Percentiles rank a stretch among this genome's conserved stretches.
phyloP scores from a whole-genome alignment of 2,329 filamentous ascomycete species.

The Botryotinia narcissicola region DNA sequence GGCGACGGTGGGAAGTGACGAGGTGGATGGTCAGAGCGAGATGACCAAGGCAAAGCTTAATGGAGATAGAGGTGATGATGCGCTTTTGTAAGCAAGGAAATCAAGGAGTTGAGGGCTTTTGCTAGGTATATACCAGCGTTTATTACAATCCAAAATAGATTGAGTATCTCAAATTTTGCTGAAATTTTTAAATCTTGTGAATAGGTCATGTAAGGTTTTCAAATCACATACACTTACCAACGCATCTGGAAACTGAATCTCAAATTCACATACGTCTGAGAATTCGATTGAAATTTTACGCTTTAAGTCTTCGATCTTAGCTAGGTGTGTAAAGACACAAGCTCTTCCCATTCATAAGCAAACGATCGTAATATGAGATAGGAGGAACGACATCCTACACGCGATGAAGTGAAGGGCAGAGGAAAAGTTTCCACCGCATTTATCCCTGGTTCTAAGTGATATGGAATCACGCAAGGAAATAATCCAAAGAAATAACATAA shows the following conservation, averaged over 20 bases:
- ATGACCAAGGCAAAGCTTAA: constrained; percentile 18
- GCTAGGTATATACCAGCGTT: neutral
- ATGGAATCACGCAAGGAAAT: too few relatives aligned
- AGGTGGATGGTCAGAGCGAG: constrained; percentile 5
- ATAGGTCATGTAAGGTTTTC: neutral
- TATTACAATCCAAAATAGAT: neutral
- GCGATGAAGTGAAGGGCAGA: neutral
- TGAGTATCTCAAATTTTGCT: neutral
- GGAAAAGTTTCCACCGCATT: neutral
- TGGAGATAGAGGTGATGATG: constrained; percentile 29
- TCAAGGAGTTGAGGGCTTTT: neutral
- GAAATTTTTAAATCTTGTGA: neutral
- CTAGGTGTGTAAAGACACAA: too few relatives aligned
- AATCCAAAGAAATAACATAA: too few relatives aligned
- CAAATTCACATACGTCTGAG: neutral
- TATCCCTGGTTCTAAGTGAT: neutral
- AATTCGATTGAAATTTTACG: neutral
- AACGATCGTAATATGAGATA: neutral
- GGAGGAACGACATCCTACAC: neutral
- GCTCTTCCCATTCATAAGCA: too few relatives aligned
- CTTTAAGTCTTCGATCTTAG: too few relatives aligned
- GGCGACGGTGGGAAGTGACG: constrained; percentile 21
- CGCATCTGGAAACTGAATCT: neutral
- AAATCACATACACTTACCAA: neutral
- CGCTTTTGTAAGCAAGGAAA: constrained; percentile 16